Evolutionary conservation across 1,284 basidiomycete genomes (phyloP), one percentile per base, ranked within the genome.

Genomic region (Pseudozyma pruni): DNA sequence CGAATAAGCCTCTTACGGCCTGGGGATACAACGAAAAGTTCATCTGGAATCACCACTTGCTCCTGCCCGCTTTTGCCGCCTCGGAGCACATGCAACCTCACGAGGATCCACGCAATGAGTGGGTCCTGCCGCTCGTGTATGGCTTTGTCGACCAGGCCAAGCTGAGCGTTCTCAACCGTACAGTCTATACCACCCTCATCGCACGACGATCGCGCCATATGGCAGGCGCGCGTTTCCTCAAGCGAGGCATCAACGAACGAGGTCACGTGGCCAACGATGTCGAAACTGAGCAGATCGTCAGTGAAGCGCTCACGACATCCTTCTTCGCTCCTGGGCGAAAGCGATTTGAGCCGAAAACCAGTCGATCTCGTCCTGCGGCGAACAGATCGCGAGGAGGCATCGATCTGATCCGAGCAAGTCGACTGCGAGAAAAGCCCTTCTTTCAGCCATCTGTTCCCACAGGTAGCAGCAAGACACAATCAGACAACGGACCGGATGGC

Each of bases 231-330:
- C 87, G 96, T 23, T 99, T 96, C 84, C 84, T 98, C 29, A 98
- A 95, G 66, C 88, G 96, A 54, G 96, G 96, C 1, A 92, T 94
- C 19, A 94, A 97, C 76, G 91, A 94, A 72, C 43, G 69, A 7
- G 96, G 96, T 2, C 92, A 97, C 79, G 96, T 98, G 2, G 96
- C 95, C 1, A 99, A 99, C 78, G 96, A 98, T 83, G 96, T 99
- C 2, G 96, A 99, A 83, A 98, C 94, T 0, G 96, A 99, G 79
- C 96, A 99, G 80, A 96, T 98, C 49, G 94, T 98, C 0, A 93
- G 91, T 3, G 95, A 98, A 80, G 91, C 93, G 0, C 83, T 94
- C 8, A 95, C 93, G 0, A 98, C 74, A 1, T 68, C 80, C 6
- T 80, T 82, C 56, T 82, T 72, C 33, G 73, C 77, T 10, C 79